phyloP scores from a whole-genome alignment of 768 basidiomycete species.

The Neoboletus subvelutipes region DNA sequence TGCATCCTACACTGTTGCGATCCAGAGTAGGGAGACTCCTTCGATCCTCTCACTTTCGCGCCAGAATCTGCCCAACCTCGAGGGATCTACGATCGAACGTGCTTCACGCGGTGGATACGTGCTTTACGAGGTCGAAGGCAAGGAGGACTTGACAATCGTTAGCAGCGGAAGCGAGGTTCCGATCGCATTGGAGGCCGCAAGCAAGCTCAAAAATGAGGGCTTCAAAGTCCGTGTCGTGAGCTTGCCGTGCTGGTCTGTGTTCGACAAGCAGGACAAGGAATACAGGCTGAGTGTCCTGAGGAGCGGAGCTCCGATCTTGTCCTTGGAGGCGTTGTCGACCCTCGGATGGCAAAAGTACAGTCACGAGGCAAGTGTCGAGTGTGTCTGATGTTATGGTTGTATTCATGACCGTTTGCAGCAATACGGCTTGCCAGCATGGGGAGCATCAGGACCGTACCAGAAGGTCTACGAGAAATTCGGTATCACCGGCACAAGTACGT shows the following conservation, averaged over 20 bases:
- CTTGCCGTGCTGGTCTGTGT: conserved; percentile 88
- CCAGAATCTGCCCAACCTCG: conserved; percentile 92
- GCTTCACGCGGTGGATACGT: conserved; percentile 89
- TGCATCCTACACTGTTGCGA: conserved; percentile 80
- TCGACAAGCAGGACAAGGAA: conserved; percentile 74
- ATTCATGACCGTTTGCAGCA: conserved; percentile 42
- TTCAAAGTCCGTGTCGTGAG: conserved; percentile 82
- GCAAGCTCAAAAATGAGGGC: conserved; percentile 73
- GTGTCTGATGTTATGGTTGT: background rate
- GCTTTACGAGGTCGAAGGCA: conserved; percentile 65
- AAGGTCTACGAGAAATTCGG: conserved; percentile 92
- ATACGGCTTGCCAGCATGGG: conserved; percentile 75
- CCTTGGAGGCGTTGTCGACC: conserved; percentile 82
- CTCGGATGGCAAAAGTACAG: conserved; percentile 88
- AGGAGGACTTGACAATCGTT: conserved; percentile 87
- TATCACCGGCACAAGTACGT: conserved; percentile 71
- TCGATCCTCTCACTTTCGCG: conserved; percentile 82
- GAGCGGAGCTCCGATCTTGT: conserved; percentile 86
- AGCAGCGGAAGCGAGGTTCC: conserved; percentile 86
- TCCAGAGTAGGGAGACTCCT: conserved; percentile 74
- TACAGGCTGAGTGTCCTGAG: conserved; percentile 85
- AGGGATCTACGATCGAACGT: conserved; percentile 80
- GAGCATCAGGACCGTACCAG: conserved; percentile 86
- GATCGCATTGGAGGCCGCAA: conserved; percentile 85
- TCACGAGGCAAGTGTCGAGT: conserved; percentile 58